phyloP scores from a whole-genome alignment of 1,284 basidiomycete genomes.

The Cryptococcus floricola region DNA sequence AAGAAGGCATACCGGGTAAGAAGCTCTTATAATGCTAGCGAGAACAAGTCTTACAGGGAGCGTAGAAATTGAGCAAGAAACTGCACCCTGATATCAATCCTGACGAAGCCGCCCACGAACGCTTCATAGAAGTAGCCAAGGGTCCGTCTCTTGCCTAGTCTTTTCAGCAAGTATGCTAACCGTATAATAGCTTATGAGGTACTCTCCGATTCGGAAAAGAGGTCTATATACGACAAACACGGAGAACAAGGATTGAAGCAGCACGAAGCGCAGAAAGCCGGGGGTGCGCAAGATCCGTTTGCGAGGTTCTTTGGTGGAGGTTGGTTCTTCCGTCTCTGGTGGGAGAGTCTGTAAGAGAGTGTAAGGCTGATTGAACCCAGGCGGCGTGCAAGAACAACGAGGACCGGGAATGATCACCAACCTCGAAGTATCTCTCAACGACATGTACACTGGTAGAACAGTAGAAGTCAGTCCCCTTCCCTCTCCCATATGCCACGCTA shows the following conservation, averaged over 20 bases:
- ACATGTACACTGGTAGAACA: conserved; percentile 79
- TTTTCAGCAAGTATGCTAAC: background rate
- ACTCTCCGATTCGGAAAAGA: conserved; percentile 79
- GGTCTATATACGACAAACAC: conserved; percentile 83
- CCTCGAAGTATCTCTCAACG: conserved; percentile 77
- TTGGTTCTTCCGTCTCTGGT: conserved; percentile 49
- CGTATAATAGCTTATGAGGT: conserved; percentile 76
- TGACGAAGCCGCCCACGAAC: conserved; percentile 71
- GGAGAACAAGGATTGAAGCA: conserved; percentile 89
- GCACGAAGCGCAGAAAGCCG: conserved; percentile 59
- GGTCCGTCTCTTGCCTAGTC: conserved; percentile 54
- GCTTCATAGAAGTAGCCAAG: conserved; percentile 82
- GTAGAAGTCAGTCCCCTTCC: conserved; percentile 58
- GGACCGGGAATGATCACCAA: conserved; percentile 80
- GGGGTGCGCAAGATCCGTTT: conserved; percentile 78
- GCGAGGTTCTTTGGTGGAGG: conserved; percentile 79
- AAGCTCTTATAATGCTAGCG: background rate
- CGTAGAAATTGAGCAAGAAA: conserved; percentile 73
- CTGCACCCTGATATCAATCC: conserved; percentile 94
- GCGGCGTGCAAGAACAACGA: conserved; percentile 65
- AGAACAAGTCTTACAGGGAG: background rate
- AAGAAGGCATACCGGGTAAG: conserved; percentile 72
- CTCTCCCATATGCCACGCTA: background rate
- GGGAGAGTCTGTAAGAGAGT: background rate
- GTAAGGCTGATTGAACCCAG: conserved; percentile 23